Base-by-base conservation (phyloP, 1,284 basidiomycete species). In the Marasmius sp. region DNA sequence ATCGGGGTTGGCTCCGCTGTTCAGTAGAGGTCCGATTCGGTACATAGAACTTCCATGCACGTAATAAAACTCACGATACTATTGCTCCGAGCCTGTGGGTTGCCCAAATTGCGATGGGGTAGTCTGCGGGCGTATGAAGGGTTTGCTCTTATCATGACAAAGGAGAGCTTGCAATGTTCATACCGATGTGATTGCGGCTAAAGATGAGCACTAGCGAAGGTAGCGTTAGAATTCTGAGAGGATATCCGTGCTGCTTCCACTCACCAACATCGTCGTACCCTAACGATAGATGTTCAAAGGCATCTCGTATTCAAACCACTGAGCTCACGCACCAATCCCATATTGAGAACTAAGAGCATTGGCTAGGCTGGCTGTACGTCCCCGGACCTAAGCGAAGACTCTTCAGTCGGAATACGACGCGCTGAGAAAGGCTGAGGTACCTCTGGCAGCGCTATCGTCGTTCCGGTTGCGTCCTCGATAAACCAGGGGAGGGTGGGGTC, bases 51-150 rank as follows among this genome's bases (percentile, higher is more conserved):
- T 58, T 51, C 12, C 39, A 57, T 16, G 11, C 38, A 22, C 64
- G 38, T 34, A 22, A 22, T 67, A 34, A 47, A 41, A 61, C 81
- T 59, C 72, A 86, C 79, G 87, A 87, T 65, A 88, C 78, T 61
- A 89, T 81, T 2, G 78, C 92, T 33, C 92, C 91, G 2, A 93
- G 75, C 49, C 86, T 77, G 67, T 91, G 88, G 2, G 79, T 71
- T 3, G 88, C 90, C 91, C 91, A 93, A 3, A 91, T 76, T 1
- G 80, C 80, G 0, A 85, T 75, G 0, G 85, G 84, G 69, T 90
- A 93, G 68, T 93, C 91, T 89, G 56, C 48, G 61, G 39, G 33
- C 52, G n/a, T 11, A 8, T 54, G 14, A 58, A 43, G 18, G 18
- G 16, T 37, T 18, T 52, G 16, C 18, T 10, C 7, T 6, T 51